Conservation (phyloP, 257 asterid genomes). For the Fraxinus anomala region DNA sequence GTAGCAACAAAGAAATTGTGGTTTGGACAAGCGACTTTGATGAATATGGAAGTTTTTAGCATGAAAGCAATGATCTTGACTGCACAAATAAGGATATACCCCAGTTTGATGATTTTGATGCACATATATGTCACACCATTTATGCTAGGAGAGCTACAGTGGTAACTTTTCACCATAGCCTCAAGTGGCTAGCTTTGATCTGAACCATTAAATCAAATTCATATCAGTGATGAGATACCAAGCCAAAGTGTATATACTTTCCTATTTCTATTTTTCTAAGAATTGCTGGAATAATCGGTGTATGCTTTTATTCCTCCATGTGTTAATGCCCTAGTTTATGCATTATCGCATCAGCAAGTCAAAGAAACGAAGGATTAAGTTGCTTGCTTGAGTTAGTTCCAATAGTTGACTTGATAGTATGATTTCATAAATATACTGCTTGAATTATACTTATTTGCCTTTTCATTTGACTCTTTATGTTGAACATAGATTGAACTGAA, state of each 20-base stretch:
- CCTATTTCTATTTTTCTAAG: background rate
- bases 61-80: conserved; percentile 15
- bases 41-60: conserved; percentile 17
- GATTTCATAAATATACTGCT: conserved; percentile 2
- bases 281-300: background rate
- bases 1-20: background rate
- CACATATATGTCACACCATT: background rate
- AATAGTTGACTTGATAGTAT: background rate
- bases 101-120: background rate
- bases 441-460: background rate
- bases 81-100: conserved; percentile 10
- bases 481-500: conserved; percentile 15
- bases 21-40: conserved; percentile 12
- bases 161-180: background rate
- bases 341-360: background rate
- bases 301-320: background rate
- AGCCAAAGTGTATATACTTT: background rate
- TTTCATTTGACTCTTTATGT: conserved; percentile 3
- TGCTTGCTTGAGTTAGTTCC: conserved; percentile 1
- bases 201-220: background rate
- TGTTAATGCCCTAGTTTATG: background rate
- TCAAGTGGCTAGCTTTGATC: background rate
- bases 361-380: background rate
- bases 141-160: background rate
- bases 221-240: background rate